Conservation (phyloP, 2,329 filamentous ascomycete genomes). For the Ophiostoma piceae region DNA sequence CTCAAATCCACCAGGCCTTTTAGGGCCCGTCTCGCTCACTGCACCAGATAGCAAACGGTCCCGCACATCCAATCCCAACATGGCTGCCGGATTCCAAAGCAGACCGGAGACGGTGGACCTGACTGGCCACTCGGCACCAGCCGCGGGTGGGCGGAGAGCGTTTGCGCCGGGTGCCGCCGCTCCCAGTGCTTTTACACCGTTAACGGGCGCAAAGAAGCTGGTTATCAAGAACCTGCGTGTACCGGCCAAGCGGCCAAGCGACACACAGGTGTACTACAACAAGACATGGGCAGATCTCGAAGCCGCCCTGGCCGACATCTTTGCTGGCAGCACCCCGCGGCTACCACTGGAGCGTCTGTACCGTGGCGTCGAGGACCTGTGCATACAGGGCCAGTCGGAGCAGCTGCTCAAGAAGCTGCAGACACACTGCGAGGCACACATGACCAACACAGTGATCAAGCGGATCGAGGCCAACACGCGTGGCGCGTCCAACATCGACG, state of each 20-base stretch:
- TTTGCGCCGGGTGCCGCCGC: constrained; percentile 28
- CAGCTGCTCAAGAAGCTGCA: constrained; percentile 63
- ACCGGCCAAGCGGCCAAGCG: constrained; percentile 42
- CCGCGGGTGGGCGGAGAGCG: not conserved
- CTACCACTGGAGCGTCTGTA: constrained; percentile 85
- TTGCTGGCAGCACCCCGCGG: constrained; percentile 57
- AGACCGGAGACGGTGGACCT: constrained; percentile 42
- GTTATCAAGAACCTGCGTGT: constrained; percentile 87
- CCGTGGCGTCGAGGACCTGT: constrained; percentile 85
- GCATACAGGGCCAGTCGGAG: constrained; percentile 67
- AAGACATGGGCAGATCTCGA: constrained; percentile 70
- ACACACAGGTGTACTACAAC: constrained; percentile 72
- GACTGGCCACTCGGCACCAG: constrained; percentile 33
- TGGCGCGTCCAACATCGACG: constrained; percentile 53
- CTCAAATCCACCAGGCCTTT: constrained; percentile 27
- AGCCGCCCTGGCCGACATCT: constrained; percentile 66
- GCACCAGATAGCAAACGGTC: constrained; percentile 5
- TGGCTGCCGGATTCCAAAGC: constrained; percentile 35
- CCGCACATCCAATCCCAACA: constrained; percentile 20
- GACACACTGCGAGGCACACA: constrained; percentile 60
- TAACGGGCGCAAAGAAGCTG: constrained; percentile 74
- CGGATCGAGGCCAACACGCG: constrained; percentile 48
- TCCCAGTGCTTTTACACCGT: constrained; percentile 58
- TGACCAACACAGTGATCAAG: constrained; percentile 57
- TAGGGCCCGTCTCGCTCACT: constrained; percentile 14